These are phyloP conservation scores for Taphrina wiesneri DNA, from an alignment of 1,139 yeast genomes.

Conservation along the genomic window DNA sequence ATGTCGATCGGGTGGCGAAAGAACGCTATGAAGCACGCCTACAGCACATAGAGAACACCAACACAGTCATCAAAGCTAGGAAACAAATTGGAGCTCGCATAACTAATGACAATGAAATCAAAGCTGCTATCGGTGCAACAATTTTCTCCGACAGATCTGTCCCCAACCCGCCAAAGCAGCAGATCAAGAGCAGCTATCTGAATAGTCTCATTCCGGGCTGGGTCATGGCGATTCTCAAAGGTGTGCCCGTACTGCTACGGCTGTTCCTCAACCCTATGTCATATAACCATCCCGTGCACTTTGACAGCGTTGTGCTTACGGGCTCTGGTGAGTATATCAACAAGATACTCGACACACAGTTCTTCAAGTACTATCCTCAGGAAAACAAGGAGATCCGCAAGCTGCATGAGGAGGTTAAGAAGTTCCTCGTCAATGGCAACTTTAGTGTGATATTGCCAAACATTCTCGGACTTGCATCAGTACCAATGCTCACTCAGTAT, in stretches of 20 bases:
- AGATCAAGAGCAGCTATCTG: slow-evolving; percentile 15
- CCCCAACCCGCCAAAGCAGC: slow-evolving; percentile 19
- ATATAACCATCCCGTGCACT: slow-evolving; percentile 25
- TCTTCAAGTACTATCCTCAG: slow-evolving; percentile 28
- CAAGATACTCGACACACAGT: slow-evolving; percentile 9
- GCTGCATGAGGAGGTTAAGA: slow-evolving; percentile 5
- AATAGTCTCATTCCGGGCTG: slow-evolving; percentile 1
- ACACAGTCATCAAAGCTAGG: slow-evolving; percentile 9
- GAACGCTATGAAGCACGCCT: slow-evolving; percentile 7
- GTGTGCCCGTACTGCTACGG: slow-evolving; percentile 19
- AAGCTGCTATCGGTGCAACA: slow-evolving; percentile 19
- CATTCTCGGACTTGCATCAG: slow-evolving; percentile 22
- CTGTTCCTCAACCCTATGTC: slow-evolving; percentile 24
- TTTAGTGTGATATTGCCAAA: slow-evolving; percentile 21
- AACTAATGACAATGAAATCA: slow-evolving; percentile 6
- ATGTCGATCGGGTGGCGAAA: slow-evolving; percentile 3
- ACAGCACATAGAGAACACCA: neutral
- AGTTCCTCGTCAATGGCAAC: slow-evolving; percentile 17
- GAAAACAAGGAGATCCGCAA: slow-evolving; percentile 24
- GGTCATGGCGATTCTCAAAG: slow-evolving; percentile 5
- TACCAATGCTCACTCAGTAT: slow-evolving; percentile 18
- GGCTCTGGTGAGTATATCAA: slow-evolving; percentile 20
- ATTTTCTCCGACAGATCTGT: slow-evolving; percentile 11
- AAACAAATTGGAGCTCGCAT: neutral
- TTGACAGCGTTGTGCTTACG: slow-evolving; percentile 6